phyloP scores from a whole-genome alignment of 129 eudicot species.

The Flaveria robusta region DNA sequence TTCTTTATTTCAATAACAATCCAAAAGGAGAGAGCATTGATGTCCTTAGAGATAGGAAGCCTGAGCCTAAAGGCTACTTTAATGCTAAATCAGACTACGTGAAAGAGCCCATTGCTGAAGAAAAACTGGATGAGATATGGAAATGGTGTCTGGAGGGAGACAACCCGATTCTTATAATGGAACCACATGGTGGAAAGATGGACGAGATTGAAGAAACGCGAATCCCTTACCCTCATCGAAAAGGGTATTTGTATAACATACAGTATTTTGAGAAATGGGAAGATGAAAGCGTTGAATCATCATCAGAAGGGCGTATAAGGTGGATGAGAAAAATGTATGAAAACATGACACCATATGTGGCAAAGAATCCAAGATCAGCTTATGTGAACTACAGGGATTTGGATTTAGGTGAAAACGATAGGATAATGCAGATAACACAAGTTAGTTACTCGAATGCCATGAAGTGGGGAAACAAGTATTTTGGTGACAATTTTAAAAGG shows the following conservation, averaged over 20 bases:
- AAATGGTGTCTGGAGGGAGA: slow-evolving; percentile 32
- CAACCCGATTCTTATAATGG: slow-evolving; percentile 19
- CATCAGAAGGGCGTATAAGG: background rate
- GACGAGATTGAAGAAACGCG: slow-evolving; percentile 19
- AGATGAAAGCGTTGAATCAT: background rate
- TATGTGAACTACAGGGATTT: slow-evolving; percentile 31
- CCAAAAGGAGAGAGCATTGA: slow-evolving; percentile 1
- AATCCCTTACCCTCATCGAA: slow-evolving; percentile 21
- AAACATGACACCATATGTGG: slow-evolving; percentile 30
- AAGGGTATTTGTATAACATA: slow-evolving; percentile 28
- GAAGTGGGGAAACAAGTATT: slow-evolving; percentile 28
- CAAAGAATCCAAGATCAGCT: slow-evolving; percentile 25
- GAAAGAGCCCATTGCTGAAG: slow-evolving; percentile 19
- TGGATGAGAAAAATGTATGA: slow-evolving; percentile 29
- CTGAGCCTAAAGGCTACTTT: slow-evolving; percentile 7
- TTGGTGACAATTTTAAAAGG: slow-evolving; percentile 23
- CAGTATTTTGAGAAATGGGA: slow-evolving; percentile 21
- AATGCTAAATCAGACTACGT: slow-evolving; percentile 27
- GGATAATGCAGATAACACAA: background rate
- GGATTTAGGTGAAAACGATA: slow-evolving; percentile 19
- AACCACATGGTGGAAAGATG: slow-evolving; percentile 31
- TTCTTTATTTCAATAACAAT: background rate
- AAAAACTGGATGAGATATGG: slow-evolving; percentile 19
- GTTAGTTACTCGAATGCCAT: slow-evolving; percentile 21
- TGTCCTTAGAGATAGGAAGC: slow-evolving; percentile 20